These are phyloP conservation scores for Pichia sp. DNA, from an alignment of 1,139 yeast genomes.

Conservation along the genomic window DNA sequence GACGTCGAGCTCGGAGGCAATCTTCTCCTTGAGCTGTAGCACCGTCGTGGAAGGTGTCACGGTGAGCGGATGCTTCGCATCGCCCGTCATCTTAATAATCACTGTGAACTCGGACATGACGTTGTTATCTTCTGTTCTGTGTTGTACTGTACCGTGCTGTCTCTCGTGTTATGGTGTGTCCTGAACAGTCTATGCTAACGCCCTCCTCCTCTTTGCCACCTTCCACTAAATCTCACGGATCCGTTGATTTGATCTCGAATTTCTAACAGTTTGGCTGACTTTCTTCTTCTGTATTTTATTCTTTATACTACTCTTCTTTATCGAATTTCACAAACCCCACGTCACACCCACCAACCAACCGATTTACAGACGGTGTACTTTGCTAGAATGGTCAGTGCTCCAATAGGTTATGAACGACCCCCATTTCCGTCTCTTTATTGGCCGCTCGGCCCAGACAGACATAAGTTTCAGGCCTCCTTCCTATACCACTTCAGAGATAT, in stretches of 20 bases:
- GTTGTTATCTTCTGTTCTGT: not conserved
- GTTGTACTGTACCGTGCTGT: not conserved
- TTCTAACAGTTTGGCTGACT: too few relatives aligned
- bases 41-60: conserved; percentile 52
- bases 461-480: conserved; percentile 43
- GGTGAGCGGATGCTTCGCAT: conserved; percentile 33
- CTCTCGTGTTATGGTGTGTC: not conserved
- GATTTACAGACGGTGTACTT: too few relatives aligned
- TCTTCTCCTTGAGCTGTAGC: conserved; percentile 57
- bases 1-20: conserved; percentile 52
- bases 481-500: conserved; percentile 67
- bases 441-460: conserved; percentile 47
- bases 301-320: too few relatives aligned
- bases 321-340: too few relatives aligned
- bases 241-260: not conserved
- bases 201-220: not conserved
- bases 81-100: conserved; percentile 14
- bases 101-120: conserved; percentile 13
- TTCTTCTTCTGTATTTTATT: too few relatives aligned
- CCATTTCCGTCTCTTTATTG: conserved; percentile 73
- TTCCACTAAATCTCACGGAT: too few relatives aligned
- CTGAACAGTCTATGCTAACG: not conserved
- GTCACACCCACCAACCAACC: too few relatives aligned
- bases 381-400: conserved; percentile 32
- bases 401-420: conserved; percentile 79